phyloP scores from a whole-genome alignment of 768 basidiomycete species.

The Boletus rex-veris region DNA sequence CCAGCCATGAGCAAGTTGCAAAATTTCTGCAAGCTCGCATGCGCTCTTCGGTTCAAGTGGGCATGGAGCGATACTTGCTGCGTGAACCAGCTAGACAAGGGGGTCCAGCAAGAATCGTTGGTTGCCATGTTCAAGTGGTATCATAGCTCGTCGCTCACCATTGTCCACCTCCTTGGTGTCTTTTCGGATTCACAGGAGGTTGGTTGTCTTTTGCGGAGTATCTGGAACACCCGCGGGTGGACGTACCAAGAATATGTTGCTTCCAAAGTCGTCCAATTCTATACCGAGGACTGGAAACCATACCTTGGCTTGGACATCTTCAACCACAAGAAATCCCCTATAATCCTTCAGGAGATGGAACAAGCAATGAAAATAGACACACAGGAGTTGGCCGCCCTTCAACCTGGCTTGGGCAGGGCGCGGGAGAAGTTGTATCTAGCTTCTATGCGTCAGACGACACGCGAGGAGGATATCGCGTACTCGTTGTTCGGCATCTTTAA shows the following conservation, averaged over 20 bases:
- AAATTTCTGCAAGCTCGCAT: no score
- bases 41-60: not conserved
- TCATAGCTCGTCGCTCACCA: not conserved
- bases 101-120: constrained; percentile 1
- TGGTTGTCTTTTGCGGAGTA: not conserved
- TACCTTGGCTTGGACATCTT: not conserved
- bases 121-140: constrained; percentile 16
- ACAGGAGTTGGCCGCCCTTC: not conserved
- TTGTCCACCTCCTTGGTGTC: constrained; percentile 6
- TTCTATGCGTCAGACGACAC: not conserved
- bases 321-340: constrained; percentile 6
- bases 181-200: not conserved
- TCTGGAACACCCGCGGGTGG: constrained; percentile 12
- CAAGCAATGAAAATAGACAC: not conserved
- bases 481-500: constrained; percentile 9
- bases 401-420: not conserved
- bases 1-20: no score
- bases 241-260: constrained; percentile 14
- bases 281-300: constrained; percentile 11
- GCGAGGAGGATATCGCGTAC: constrained; percentile 8
- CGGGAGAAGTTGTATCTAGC: constrained; percentile 13
- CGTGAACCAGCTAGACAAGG: not conserved
- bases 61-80: constrained; percentile 14
- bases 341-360: constrained; percentile 2
- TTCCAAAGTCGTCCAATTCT: not conserved